A percentile compares a stretch with the other conserved stretches of the same genome.
Conservation (phyloP, 108 stramenopile genomes). For the Aureococcus anophagefferens region DNA sequence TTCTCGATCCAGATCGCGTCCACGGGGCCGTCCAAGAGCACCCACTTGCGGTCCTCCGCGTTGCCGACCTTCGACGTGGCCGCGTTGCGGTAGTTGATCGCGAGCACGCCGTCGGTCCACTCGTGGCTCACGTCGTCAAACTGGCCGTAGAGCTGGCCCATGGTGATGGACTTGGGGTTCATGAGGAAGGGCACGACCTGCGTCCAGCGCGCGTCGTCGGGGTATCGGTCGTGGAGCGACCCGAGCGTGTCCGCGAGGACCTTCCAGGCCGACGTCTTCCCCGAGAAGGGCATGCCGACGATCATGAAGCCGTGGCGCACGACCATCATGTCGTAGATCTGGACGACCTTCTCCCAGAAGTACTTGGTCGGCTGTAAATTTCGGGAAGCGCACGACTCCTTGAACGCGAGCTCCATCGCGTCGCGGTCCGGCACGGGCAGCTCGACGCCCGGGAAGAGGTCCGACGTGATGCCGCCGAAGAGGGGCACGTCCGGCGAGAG, state of each 20-base stretch:
- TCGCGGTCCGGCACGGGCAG: conserved; percentile 44
- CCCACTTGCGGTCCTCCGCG: conserved; percentile 55
- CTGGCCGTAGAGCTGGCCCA: conserved; percentile 53
- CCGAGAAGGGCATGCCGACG: conserved; percentile 53
- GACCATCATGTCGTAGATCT: conserved; percentile 68
- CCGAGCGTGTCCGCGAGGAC: conserved; percentile 26
- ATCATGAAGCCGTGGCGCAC: conserved; percentile 68
- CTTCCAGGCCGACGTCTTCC: conserved; percentile 52
- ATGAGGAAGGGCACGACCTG: conserved; percentile 47
- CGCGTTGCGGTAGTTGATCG: conserved; percentile 54
- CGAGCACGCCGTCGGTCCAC: conserved; percentile 58
- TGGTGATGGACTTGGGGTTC: conserved; percentile 56
- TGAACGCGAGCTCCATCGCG: conserved; percentile 34
- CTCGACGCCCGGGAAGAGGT: conserved; percentile 52
- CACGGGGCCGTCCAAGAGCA: conserved; percentile 59
- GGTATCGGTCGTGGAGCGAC: conserved; percentile 22
- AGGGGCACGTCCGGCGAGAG: conserved; percentile 54
- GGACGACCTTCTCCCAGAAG: conserved; percentile 56
- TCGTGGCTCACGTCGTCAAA: conserved; percentile 56
- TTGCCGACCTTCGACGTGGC: conserved; percentile 44
- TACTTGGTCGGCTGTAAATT: conserved; percentile 42
- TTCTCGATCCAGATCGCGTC: conserved; percentile 70
- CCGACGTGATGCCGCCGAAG: conserved; percentile 52
- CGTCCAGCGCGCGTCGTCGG: conserved; percentile 45
- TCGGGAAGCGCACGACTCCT: conserved; percentile 26